Evolutionary conservation across 345 rosid species (phyloP).

Genomic region (Rhodomyrtus tomentosa): DNA sequence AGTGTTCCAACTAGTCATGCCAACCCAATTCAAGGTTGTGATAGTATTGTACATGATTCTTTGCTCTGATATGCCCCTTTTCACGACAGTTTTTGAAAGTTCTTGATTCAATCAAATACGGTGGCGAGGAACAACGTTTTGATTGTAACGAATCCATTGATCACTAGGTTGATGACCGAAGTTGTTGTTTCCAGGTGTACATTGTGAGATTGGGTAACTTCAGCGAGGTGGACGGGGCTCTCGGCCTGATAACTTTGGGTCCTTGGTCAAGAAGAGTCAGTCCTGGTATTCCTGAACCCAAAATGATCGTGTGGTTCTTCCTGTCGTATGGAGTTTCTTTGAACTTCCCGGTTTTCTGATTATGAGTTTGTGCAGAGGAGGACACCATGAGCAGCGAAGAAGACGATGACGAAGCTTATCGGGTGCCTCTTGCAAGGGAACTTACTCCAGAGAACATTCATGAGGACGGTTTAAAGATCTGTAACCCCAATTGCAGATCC

Average conservation of each 20-base stretch:
- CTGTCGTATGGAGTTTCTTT: neutral
- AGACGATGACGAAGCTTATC: neutral
- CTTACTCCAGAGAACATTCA: constrained; percentile 1
- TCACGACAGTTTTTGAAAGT: neutral
- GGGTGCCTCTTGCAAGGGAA: neutral
- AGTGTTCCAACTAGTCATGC: constrained; percentile 14
- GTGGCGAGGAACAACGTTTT: neutral
- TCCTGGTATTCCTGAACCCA: neutral
- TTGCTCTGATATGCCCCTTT: neutral
- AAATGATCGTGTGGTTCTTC: neutral
- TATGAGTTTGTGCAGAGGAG: neutral
- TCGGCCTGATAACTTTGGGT: neutral
- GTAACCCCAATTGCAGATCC: neutral
- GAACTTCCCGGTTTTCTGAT: neutral
- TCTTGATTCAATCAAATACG: neutral
- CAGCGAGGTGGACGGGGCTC: constrained; percentile 5
- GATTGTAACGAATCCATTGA: neutral
- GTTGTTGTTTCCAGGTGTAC: neutral
- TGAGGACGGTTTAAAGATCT: constrained; percentile 4
- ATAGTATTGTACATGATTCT: neutral
- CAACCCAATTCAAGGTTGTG: constrained; percentile 11
- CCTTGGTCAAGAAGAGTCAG: neutral
- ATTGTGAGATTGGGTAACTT: neutral
- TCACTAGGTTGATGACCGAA: neutral
- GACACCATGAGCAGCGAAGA: neutral